Evolutionary conservation across 1,139 yeast genomes (phyloP).

Genomic region (Saccharomycopsis hybrid): DNA sequence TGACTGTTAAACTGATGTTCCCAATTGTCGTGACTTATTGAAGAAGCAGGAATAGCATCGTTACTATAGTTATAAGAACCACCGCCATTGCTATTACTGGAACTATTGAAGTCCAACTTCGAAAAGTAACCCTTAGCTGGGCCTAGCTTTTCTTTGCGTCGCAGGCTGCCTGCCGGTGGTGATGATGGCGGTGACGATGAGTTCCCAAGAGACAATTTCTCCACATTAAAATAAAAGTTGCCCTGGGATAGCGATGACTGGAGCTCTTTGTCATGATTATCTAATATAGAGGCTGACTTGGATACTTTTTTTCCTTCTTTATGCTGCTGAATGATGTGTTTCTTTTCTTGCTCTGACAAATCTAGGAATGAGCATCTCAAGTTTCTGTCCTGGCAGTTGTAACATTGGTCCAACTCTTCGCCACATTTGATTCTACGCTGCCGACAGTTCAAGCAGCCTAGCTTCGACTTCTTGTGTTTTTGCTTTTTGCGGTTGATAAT

Average conservation of each 20-base stretch:
- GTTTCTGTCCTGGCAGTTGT: slow-evolving; percentile 17
- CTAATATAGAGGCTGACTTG: neutral
- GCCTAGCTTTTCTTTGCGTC: too few species aligned
- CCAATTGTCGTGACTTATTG: too few species aligned
- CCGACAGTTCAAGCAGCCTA: slow-evolving; percentile 20
- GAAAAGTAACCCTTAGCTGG: too few species aligned
- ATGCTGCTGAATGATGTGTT: slow-evolving; percentile 11
- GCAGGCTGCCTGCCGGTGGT: too few species aligned
- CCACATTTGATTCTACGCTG: slow-evolving; percentile 20
- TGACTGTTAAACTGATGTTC: too few species aligned
- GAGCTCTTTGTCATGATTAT: neutral
- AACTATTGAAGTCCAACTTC: too few species aligned
- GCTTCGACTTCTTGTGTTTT: slow-evolving; percentile 17
- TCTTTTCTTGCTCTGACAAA: slow-evolving; percentile 11
- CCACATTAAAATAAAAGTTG: neutral
- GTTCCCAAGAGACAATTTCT: neutral
- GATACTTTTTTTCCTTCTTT: neutral
- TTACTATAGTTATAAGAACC: too few species aligned
- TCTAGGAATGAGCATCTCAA: slow-evolving; percentile 15
- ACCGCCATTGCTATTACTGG: too few species aligned
- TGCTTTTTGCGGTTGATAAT: slow-evolving; percentile 4
- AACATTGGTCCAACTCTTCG: slow-evolving; percentile 20
- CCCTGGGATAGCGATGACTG: neutral
- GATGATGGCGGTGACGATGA: neutral
- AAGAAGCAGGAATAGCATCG: too few species aligned